phyloP scores from a whole-genome alignment of 2,329 filamentous ascomycete genomes.

The Talaromyces albobiverticillius region DNA sequence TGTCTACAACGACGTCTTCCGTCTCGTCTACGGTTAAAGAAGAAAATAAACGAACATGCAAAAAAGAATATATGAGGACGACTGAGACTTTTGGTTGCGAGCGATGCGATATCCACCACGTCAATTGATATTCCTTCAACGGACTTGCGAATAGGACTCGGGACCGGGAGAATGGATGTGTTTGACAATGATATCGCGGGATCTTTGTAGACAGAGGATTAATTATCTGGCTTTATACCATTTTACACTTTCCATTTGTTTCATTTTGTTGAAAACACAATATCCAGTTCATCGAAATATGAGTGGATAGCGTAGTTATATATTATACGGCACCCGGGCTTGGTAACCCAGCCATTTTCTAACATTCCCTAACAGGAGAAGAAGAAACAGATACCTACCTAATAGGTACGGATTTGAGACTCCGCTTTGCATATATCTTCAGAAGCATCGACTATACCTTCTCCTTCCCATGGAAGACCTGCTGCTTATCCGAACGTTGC shows the following conservation, averaged over 20 bases:
- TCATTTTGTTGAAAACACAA: too few species aligned
- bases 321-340: too few species aligned
- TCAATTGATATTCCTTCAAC: not conserved
- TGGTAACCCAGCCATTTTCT: too few species aligned
- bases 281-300: too few species aligned
- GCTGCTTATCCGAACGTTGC: not conserved
- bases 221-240: not conserved
- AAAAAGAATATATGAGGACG: not conserved
- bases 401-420: too few species aligned
- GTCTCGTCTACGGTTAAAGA: conserved; percentile 69
- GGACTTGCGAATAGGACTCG: not conserved
- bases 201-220: conserved; percentile 1
- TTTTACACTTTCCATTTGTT: not conserved
- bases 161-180: not conserved
- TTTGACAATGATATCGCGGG: conserved; percentile 1
- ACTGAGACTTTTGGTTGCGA: not conserved
- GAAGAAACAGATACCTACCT: too few species aligned
- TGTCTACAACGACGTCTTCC: conserved; percentile 94
- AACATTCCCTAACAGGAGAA: too few species aligned
- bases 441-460: too few species aligned
- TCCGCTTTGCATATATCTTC: too few species aligned
- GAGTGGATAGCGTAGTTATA: too few species aligned
- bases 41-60: conserved; percentile 13
- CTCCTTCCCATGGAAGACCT: not conserved
- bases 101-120: conserved; percentile 5